Conservation (phyloP, 2,329 filamentous ascomycete genomes). For the Penicillium sp. region DNA sequence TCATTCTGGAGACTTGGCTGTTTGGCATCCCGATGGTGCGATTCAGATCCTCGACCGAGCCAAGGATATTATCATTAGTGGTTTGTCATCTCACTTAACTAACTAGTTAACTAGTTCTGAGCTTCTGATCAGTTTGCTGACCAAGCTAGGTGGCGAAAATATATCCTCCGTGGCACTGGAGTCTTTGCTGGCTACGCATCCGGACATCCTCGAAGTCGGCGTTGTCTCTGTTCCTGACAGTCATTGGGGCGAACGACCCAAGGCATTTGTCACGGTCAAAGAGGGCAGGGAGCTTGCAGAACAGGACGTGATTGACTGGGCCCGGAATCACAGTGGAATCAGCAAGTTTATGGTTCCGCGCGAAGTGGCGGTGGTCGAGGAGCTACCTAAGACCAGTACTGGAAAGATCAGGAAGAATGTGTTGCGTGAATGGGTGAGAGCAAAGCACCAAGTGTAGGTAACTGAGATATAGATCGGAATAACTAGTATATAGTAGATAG, state of each 20-base stretch:
- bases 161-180: slow-evolving; percentile 93
- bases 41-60: slow-evolving; percentile 89
- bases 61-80: slow-evolving; percentile 97
- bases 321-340: slow-evolving; percentile 72
- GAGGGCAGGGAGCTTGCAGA: slow-evolving; percentile 57
- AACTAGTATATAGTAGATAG: background rate
- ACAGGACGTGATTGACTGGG: slow-evolving; percentile 77
- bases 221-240: slow-evolving; percentile 82
- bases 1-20: slow-evolving; percentile 87
- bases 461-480: background rate
- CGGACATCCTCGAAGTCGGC: slow-evolving; percentile 82
- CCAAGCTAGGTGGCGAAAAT: slow-evolving; percentile 74
- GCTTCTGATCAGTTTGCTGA: background rate
- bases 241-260: slow-evolving; percentile 94
- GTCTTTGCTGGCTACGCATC: slow-evolving; percentile 81
- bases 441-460: slow-evolving; percentile 23
- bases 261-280: slow-evolving; percentile 84
- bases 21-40: slow-evolving; percentile 86
- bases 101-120: background rate
- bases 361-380: slow-evolving; percentile 71
- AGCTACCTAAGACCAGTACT: slow-evolving; percentile 94
- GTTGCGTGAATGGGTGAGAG: slow-evolving; percentile 76
- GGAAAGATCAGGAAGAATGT: slow-evolving; percentile 97
- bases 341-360: slow-evolving; percentile 82
- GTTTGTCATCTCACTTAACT: slow-evolving; percentile 44